These are phyloP conservation scores for Nannizzia gypsea DNA, from an alignment of 2,329 filamentous ascomycete genomes.

Conservation along the genomic window DNA sequence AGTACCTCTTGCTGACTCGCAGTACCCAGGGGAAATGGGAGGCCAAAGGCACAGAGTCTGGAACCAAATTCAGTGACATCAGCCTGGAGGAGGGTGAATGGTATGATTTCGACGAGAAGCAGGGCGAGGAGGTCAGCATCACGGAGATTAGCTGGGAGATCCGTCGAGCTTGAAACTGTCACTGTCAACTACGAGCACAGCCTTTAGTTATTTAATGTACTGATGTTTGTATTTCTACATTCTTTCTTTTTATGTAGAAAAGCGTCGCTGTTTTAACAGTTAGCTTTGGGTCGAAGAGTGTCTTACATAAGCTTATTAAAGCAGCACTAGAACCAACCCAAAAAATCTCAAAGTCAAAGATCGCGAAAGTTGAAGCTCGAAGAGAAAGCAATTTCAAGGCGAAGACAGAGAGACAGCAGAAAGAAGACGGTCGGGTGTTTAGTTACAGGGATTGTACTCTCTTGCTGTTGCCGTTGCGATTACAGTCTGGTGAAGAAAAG, in stretches of 20 bases:
- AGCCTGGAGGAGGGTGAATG: slow-evolving; percentile 85
- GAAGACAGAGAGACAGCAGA: not conserved
- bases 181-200: not conserved
- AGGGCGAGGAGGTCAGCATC: slow-evolving; percentile 81
- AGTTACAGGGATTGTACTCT: not conserved
- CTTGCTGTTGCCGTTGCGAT: not conserved
- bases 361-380: slow-evolving; percentile 3
- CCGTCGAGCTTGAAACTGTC: slow-evolving; percentile 45
- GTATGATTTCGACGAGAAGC: slow-evolving; percentile 97
- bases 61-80: slow-evolving; percentile 67
- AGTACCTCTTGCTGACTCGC: not conserved
- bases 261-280: not conserved
- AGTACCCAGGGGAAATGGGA: slow-evolving; percentile 68
- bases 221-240: not conserved
- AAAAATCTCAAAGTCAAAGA: not conserved
- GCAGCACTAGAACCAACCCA: not conserved
- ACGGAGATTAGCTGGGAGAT: slow-evolving; percentile 84
- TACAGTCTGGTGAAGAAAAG: not conserved
- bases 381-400: not conserved
- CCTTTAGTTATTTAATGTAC: not conserved
- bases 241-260: not conserved
- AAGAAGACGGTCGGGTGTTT: not conserved
- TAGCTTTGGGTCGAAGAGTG: not conserved
- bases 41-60: slow-evolving; percentile 67
- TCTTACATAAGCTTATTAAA: not conserved